Evolutionary conservation across 176 grass and related monocot species (phyloP), one percentile per base, ranked within the genome.

Genomic region (Pontederia paniculata): DNA sequence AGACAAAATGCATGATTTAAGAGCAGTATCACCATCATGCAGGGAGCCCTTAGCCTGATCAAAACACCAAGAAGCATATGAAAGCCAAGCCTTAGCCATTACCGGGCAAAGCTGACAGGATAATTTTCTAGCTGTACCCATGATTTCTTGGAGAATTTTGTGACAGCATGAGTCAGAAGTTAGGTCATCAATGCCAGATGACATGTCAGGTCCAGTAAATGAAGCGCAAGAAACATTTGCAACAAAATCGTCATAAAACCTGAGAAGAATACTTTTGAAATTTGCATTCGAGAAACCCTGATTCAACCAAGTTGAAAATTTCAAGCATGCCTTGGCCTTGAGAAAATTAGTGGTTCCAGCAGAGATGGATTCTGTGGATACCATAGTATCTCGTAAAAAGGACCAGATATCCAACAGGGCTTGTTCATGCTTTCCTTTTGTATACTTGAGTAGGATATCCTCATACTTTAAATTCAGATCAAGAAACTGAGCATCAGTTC

Each of bases 21-120:
- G 70, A 67, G 74, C 72, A 70, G 60, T 62, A 67, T 65, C 78
- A 58, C 64, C 56, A 47, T 62, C 69, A 77, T 78, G 72, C 55
- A 77, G 50, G 44, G 80, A 89, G 45, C 58, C 65, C 63, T 73
- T 86, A 47, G 79, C 85, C 79, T 86, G 82, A 55, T 52, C 21
- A 63, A 87, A 89, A 74, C 91, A 96, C 91, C 91, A 96, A 61
- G 85, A 81, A 68, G 85, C 91, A 86, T 89, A 96, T 79, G 85
- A 80, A 73, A 87, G 79, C 91, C 91, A 96, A 13, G 82, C 70
- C 69, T 96, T 96, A 45, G 82, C 82, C 79, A 89, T 76, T 48
- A 54, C 83, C 55, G 91, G 91, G 70, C 82, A 81, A 70, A 96
- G 78, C 70, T 80, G 54, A 28, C 81, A 89, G 21, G 85, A 82